A percentile compares a stretch with the other conserved stretches of the same genome.
Conservation (phyloP, 768 basidiomycete genomes). For the Suillus alpinus region DNA sequence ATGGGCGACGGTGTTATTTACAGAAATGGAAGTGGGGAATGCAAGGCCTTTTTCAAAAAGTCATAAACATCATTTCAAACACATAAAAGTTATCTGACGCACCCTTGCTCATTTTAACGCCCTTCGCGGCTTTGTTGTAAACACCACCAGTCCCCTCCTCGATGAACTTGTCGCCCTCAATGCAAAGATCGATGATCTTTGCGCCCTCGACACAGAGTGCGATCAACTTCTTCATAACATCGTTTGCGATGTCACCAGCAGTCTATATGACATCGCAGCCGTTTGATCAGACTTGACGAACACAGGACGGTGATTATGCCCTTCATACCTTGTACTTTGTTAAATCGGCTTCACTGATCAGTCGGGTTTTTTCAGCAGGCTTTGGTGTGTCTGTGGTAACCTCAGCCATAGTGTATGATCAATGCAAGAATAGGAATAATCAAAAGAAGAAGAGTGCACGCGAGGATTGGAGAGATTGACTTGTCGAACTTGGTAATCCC, state of each 20-base stretch:
- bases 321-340: constrained; percentile 80
- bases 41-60: constrained; percentile 63
- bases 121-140: constrained; percentile 89
- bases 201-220: constrained; percentile 75
- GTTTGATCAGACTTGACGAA: not conserved
- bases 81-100: constrained; percentile 21
- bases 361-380: constrained; percentile 48
- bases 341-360: constrained; percentile 69
- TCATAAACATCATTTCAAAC: not conserved
- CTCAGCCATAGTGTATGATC: constrained; percentile 53
- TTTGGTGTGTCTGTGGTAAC: constrained; percentile 40
- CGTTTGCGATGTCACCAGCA: constrained; percentile 88
- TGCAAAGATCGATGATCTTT: constrained; percentile 85
- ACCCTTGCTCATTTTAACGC: constrained; percentile 88
- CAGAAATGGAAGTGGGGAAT: constrained; percentile 90
- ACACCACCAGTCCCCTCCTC: constrained; percentile 81
- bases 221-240: constrained; percentile 83
- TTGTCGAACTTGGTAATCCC: constrained; percentile 10
- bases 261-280: constrained; percentile 41
- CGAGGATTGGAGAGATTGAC: constrained; percentile 7
- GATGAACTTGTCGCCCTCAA: constrained; percentile 91
- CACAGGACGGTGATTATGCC: constrained; percentile 1
- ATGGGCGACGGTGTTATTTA: constrained; percentile 95
- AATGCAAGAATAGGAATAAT: constrained; percentile 5
- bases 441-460: constrained; percentile 5